Base-by-base conservation (phyloP, 306 rosid genomes). In the Lagenaria siceraria region DNA sequence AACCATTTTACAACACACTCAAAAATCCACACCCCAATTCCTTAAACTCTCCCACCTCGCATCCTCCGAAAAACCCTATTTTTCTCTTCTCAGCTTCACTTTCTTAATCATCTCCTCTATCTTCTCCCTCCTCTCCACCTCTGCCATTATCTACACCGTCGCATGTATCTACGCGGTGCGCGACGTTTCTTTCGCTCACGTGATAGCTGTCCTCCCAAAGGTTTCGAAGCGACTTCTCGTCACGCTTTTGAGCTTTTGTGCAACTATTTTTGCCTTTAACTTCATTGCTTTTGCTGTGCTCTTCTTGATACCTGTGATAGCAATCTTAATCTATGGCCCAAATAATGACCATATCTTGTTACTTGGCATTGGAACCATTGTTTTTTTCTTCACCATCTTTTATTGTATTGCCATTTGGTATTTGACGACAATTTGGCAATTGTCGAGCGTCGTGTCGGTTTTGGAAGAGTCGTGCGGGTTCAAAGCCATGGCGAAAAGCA, bases 381-480 rank as follows among this genome's bases (percentile, higher is more conserved):
- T 24, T 22, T 46, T 43, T 40, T 70, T 70, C 14, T 46, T 70
- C 2, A 0, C 1, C 56, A 46, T 70, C 14, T 70, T 81, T 0
- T 91, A 83, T 55, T 6, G 78, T 2, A 65, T 35, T 0, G 97
- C 91, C n/a, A 7, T 80, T 17, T 65, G 84, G 10, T 94, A 88
- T 69, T 24, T 94, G 10, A 42, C 83, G 2, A 42, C 85, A 27
- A 49, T 87, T 13, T 94, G 96, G 97, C 94, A 87, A 19, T 12
- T 94, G 19, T 90, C 98, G 0, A 85, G 84, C 43, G 97, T 88
- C 21, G 92, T 93, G 2, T 79, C 90, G 0, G 92, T 91, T 64
- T 77, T 93, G 36, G 98, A 93, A 61, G 91, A 91, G 19, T 68
- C 78, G 0, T 81, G 55, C 4, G 98, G 98, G 18, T 4, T 91